Evolutionary conservation across 2,329 filamentous ascomycete genomes (phyloP), one percentile per base, ranked within the genome.

Genomic region (Aspergillus brunneoviolaceus): DNA sequence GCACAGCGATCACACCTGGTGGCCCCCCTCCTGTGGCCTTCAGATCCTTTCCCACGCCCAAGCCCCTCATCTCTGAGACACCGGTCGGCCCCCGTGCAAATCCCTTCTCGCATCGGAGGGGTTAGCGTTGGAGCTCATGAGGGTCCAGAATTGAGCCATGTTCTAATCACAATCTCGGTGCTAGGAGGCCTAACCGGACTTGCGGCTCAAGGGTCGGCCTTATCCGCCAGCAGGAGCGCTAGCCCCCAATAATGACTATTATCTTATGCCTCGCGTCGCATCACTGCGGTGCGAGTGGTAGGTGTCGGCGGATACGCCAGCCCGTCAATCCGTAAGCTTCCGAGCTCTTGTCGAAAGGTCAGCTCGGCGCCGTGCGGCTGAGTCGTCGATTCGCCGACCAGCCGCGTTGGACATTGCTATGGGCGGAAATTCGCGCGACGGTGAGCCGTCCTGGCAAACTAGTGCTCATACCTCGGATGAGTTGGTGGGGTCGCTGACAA

Each of bases 61-160:
- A 56, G 52, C 65, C 64, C 65, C 65, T 65, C 61, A 60, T 49
- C 39, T 45, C 35, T 62, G 65, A 66, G 60, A 61, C 64, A 57
- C 65, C 31, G 59, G 57, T 59, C 60, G 51, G 42, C 57, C 42
- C 49, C 49, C 57, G 42, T 45, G 51, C 53, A 39, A 31, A 58
- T 54, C 51, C 50, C 48, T 45, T 51, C 31, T 56, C 60, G 55
- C 35, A 49, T 49, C 23, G 27, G 53, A 47, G 5, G 42, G 19
- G 25, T 51, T 53, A 53, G 50, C 55, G 53, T 35, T 33, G 45
- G 50, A 60, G 55, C 50, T 50, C 42, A 31, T 31, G 48, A 55
- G 51, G 51, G 58, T 58, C 49, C 48, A 49, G 35, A 25, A 12
- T 42, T 58, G 56, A 55, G 49, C 21, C 35, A 58, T 49, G 49